Evolutionary conservation across 345 rosid genomes (phyloP).

Genomic region (Syzygium aromaticum): DNA sequence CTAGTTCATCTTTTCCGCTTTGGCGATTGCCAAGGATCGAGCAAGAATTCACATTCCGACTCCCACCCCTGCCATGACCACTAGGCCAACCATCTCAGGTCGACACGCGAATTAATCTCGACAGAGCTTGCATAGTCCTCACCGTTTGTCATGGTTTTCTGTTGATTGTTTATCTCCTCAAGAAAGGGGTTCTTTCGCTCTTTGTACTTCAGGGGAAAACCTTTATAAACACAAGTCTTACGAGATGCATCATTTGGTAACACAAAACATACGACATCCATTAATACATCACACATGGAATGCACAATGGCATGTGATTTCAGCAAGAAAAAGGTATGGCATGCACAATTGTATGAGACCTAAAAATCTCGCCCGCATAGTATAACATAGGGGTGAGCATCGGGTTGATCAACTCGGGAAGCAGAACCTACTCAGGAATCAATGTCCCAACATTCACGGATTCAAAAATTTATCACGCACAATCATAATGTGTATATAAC

Average conservation of each 20-base stretch:
- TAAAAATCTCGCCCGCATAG: neutral
- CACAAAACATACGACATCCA: neutral
- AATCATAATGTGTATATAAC: neutral
- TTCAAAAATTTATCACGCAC: neutral
- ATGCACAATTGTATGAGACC: neutral
- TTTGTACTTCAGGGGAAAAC: neutral
- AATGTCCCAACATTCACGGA: neutral
- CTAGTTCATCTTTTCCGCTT: neutral
- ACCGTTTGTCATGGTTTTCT: neutral
- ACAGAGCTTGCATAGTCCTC: neutral
- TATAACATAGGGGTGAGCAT: neutral
- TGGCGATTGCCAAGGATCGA: neutral
- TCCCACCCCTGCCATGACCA: neutral
- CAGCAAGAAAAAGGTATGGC: neutral
- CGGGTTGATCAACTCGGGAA: fast-evolving
- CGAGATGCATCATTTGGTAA: neutral
- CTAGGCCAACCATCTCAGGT: neutral
- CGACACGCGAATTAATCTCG: neutral
- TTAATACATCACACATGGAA: neutral
- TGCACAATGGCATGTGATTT: neutral
- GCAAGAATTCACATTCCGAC: neutral
- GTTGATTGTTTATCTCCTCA: neutral
- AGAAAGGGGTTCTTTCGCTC: neutral
- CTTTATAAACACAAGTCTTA: neutral
- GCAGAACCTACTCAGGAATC: fast-evolving